Evolutionary conservation across 2,329 filamentous ascomycete genomes (phyloP), one percentile per base, ranked within the genome.

Genomic region (Byssothecium circinans): DNA sequence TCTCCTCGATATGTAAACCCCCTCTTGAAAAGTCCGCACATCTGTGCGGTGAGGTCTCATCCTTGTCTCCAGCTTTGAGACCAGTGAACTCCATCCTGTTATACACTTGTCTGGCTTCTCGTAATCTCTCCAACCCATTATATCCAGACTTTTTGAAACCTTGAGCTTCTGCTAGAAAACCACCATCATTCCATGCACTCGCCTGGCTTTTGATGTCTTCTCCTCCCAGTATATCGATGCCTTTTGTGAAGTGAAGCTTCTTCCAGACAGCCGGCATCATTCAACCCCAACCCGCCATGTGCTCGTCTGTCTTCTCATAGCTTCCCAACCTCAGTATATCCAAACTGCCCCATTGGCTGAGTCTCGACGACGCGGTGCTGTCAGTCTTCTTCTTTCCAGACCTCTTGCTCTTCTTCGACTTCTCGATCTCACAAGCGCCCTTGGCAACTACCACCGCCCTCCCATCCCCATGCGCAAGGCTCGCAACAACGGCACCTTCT

Each of bases 401-500:
- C 20, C 17, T 40, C 12, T 45, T 49, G 0, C 42, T 46, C 1
- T 25, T 23, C 17, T 35, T 20, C 10, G 12, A 35, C 2, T 35
- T 39, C 2, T n/a, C n/a, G 35, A 32, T 39, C 2, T 46, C 41
- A 3, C 32, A 47, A 25, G 25, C 12, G 2, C 43, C 50, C 50
- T 57, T 55, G 11, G 65, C 61, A n/a, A 54, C 54, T 30, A 61
- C 57, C 1, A 57, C 60, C 43, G 64, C 22, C 20, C 49, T 42
- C 0, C 64, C 65, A 41, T 47, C 50, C 1, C 44, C 14, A 60
- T 65, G 58, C 25, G 69, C 59, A 15, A 67, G 50, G 18, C 57
- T 56, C 8, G 49, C 55, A 2, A 60, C 58, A 37, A 66, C 56
- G 12, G n/a, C 19, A 15, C 22, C 35, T 37, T 5, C 36, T n/a